Base-by-base conservation (phyloP, 352 stramenopile genomes). In the Pseudoperonospora humuli region DNA sequence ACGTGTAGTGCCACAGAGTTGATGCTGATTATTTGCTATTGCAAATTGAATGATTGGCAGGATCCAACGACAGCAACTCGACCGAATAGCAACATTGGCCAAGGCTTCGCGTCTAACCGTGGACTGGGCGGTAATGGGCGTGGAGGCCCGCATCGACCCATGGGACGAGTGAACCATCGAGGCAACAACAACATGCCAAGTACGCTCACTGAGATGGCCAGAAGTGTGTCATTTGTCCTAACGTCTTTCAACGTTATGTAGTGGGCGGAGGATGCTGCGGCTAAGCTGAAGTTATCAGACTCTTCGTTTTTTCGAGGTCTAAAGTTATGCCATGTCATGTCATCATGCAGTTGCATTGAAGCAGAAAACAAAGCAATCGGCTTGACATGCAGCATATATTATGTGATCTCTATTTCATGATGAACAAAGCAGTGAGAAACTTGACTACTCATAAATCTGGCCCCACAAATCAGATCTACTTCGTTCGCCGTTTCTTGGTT, bases 401-500 rank as follows among this genome's bases (percentile, higher is more conserved):
- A 63, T 49, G 41, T 59, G 45, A 56, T 57, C 45, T 60, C 41
- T 57, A 45, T 57, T 10, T 47, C 64, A 64, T 61, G 40, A 55
- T 50, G 46, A 60, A 14, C 44, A 13, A 48, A 39, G 45, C 39
- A 26, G 27, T 14, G 8, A 42, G 32, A 15, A 29, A 29, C 35
- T 39, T 15, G 32, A 51, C 38, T n/a, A 28, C n/a, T 59, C 35
- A 32, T 45, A 21, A 26, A 21, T 39, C 26, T 50, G 36, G 18
- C 28, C 7, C 1, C 7, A 28, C 7, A 9, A n/a, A n/a, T 25
- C 20, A 44, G 21, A 17, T 10, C 39, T 81, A 81, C 58, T 75
- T 83, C 23, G 40, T 82, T 48, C 70, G 67, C 29, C 51, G 67
- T 58, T 81, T 82, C 62, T 84, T 86, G 39, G 60, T 58, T 31